These are phyloP conservation scores for Crithidia thermophila DNA, from an alignment of 208 protist genomes.

Conservation along the genomic window DNA sequence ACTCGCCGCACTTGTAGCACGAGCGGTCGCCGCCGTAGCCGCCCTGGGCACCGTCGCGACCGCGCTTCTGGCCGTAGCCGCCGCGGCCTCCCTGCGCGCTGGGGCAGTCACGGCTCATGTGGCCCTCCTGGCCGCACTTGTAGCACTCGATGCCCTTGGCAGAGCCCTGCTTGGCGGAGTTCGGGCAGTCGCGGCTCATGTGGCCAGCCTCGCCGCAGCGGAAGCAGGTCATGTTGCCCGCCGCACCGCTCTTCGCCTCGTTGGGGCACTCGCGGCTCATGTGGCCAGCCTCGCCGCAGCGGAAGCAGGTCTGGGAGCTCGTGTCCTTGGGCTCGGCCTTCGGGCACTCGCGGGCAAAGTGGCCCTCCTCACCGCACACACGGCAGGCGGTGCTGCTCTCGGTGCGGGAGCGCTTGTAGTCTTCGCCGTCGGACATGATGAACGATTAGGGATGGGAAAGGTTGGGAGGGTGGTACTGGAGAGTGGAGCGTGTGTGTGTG, in stretches of 20 bases:
- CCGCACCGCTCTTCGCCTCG: constrained; percentile 32
- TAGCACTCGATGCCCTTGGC: constrained; percentile 65
- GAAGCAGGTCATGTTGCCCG: constrained; percentile 75
- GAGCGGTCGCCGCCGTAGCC: constrained; percentile 61
- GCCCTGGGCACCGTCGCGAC: constrained; percentile 49
- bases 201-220: constrained; percentile 75
- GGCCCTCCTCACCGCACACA: constrained; percentile 83
- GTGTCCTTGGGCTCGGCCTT: constrained; percentile 44
- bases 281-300: constrained; percentile 68
- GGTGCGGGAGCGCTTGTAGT: constrained; percentile 29
- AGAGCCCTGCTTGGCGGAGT: constrained; percentile 47
- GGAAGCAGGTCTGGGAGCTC: constrained; percentile 52
- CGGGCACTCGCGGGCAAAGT: constrained; percentile 86
- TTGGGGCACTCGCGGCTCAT: constrained; percentile 74
- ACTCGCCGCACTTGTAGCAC: constrained; percentile 89
- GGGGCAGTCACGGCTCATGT: constrained; percentile 83
- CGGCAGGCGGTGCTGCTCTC: constrained; percentile 57
- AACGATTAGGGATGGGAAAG: background rate
- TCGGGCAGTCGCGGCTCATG: constrained; percentile 89
- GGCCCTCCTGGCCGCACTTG: constrained; percentile 74
- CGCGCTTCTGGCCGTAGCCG: constrained; percentile 67
- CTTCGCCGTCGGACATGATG: constrained; percentile 36
- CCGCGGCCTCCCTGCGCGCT: constrained; percentile 43
- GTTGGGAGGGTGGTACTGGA: too few relatives aligned
- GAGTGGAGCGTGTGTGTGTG: background rate